Conservation (phyloP, 2,329 filamentous ascomycete genomes). For the Ophiostoma ulmi region DNA sequence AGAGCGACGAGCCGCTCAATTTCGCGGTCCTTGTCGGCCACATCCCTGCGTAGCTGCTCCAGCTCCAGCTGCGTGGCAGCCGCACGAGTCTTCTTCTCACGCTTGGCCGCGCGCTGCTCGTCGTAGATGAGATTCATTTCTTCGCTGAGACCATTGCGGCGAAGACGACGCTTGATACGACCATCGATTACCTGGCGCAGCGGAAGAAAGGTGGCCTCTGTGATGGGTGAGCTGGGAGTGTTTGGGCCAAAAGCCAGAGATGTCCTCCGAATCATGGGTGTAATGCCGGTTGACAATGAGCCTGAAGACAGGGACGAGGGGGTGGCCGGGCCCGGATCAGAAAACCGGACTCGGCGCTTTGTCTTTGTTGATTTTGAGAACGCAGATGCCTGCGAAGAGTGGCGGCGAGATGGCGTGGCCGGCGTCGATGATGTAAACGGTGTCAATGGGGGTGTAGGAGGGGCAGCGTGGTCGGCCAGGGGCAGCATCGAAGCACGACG, state of each 20-base stretch:
- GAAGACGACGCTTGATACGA: slow-evolving; percentile 52
- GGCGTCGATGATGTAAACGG: slow-evolving; percentile 13
- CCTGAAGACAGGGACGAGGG: slow-evolving; percentile 27
- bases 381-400: slow-evolving; percentile 28
- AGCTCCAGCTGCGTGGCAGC: slow-evolving; percentile 45
- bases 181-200: slow-evolving; percentile 54
- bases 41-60: slow-evolving; percentile 43
- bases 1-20: slow-evolving; percentile 37
- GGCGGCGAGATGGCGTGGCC: slow-evolving; percentile 29
- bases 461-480: slow-evolving; percentile 19
- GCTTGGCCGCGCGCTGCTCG: slow-evolving; percentile 46
- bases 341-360: slow-evolving; percentile 54
- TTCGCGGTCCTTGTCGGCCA: slow-evolving; percentile 48
- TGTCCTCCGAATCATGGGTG: slow-evolving; percentile 53
- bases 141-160: slow-evolving; percentile 53
- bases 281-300: slow-evolving; percentile 45
- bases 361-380: background rate
- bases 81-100: slow-evolving; percentile 33
- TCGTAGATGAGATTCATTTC: slow-evolving; percentile 51
- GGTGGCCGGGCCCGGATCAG: slow-evolving; percentile 47
- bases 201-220: slow-evolving; percentile 43
- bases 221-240: slow-evolving; percentile 32
- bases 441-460: slow-evolving; percentile 12
- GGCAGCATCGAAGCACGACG: slow-evolving; percentile 37
- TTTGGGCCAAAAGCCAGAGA: slow-evolving; percentile 38